phyloP scores from a whole-genome alignment of 768 basidiomycete species.

The Kwoniella bestiolae region DNA sequence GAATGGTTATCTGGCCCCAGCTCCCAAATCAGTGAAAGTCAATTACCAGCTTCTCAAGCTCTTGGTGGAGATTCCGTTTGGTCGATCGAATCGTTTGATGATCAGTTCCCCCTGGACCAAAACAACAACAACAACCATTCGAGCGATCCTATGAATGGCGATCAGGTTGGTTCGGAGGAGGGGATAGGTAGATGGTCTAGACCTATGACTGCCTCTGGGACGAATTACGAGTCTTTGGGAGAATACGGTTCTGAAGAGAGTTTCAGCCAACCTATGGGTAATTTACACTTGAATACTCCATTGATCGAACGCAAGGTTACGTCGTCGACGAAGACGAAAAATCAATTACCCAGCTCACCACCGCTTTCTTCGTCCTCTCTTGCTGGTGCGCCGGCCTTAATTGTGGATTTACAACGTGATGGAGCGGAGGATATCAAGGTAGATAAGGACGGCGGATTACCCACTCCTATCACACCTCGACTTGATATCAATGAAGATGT shows the following conservation, averaged over 20 bases:
- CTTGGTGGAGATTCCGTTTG: slow-evolving; percentile 45
- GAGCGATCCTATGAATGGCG: neutral
- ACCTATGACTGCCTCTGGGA: slow-evolving; percentile 38
- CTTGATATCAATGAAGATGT: slow-evolving; percentile 6
- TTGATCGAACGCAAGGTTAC: neutral
- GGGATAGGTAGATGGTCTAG: slow-evolving; percentile 22
- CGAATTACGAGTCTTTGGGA: slow-evolving; percentile 30
- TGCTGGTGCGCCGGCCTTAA: neutral
- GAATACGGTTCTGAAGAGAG: slow-evolving; percentile 39
- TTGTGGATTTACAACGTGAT: neutral
- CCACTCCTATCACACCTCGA: slow-evolving; percentile 10
- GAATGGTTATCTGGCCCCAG: slow-evolving; percentile 68
- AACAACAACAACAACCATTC: neutral
- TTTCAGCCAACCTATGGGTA: slow-evolving; percentile 51
- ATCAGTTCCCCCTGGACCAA: slow-evolving; percentile 15
- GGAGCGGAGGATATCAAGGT: neutral
- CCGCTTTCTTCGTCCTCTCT: neutral
- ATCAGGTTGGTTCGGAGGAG: slow-evolving; percentile 15
- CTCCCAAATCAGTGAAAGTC: slow-evolving; percentile 30
- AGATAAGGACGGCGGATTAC: neutral
- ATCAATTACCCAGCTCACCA: neutral
- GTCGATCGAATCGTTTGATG: slow-evolving; percentile 45
- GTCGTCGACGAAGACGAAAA: neutral
- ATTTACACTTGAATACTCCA: slow-evolving; percentile 48
- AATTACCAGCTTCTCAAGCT: slow-evolving; percentile 4